Evolutionary conservation across 2,329 filamentous ascomycete species (phyloP), one percentile per base, ranked within the genome.

Genomic region (Ophiostoma populinum): DNA sequence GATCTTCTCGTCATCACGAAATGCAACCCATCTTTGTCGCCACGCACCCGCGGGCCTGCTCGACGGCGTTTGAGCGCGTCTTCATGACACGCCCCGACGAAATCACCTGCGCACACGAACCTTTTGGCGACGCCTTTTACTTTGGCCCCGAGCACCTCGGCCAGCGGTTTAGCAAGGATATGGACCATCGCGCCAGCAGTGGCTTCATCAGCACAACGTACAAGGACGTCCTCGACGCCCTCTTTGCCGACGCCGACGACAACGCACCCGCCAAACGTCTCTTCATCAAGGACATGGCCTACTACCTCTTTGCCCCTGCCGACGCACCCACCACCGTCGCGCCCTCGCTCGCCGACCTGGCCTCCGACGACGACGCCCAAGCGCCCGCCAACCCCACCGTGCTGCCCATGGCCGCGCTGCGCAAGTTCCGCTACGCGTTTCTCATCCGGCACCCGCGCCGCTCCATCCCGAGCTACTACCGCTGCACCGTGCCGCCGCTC

Each of bases 241-340:
- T 94, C 45, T 72, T 82, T 43, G 64, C 63, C 47, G 75, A 81
- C 50, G 69, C n/a, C n/a, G n/a, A n/a, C n/a, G n/a, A n/a, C n/a
- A n/a, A n/a, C n/a, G n/a, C n/a, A n/a, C n/a, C n/a, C n/a, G n/a
- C 68, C 49, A 39, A 43, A 62, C 80, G 87, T 47, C 62, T 92
- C 48, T 94, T 95, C 61, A 90, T 98, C 68, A 98, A 98, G 57
- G 90, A 95, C 55, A 98, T 95, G 61, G 77, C 80, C 37, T 79
- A 94, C 57, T 95, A 95, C 55, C 65, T 94, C 45, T 65, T 92
- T 43, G 80, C 85, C 5, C 81, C 82, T 4, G 62, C 79, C 43
- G 64, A 67, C 31, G 68, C 78, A 48, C 63, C 69, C 11, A 70
- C 81, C 34, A 63, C 62, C 32, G 72, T 90, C 40, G 85, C 82